These are phyloP conservation scores for Botrytis deweyae DNA, from an alignment of 2,329 filamentous ascomycete species.

Conservation along the genomic window DNA sequence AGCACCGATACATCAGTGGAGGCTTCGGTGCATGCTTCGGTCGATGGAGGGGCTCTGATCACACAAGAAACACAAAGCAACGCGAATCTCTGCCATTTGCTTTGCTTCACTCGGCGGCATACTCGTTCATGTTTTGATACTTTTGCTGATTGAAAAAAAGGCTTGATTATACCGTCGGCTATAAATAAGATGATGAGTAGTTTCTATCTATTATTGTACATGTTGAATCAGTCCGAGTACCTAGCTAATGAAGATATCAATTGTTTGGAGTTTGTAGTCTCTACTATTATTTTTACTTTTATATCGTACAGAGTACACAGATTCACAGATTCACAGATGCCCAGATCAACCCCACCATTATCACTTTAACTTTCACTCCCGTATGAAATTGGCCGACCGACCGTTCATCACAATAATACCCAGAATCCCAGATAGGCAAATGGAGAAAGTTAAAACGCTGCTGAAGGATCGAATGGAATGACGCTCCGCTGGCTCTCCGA, in stretches of 20 bases:
- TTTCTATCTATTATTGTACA: too few species aligned
- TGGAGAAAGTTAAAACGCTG: background rate
- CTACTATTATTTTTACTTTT: background rate
- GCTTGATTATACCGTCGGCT: background rate
- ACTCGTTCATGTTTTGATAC: background rate
- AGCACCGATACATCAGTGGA: background rate
- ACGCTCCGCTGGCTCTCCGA: conserved; percentile 3
- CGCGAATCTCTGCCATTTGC: background rate
- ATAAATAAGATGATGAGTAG: too few species aligned
- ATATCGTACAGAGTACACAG: too few species aligned
- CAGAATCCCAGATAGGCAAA: background rate
- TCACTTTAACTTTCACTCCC: background rate
- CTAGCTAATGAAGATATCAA: background rate
- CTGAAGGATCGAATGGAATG: background rate
- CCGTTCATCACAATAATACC: background rate
- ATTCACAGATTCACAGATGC: too few species aligned
- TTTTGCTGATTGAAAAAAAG: background rate
- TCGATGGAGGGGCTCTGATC: conserved; percentile 3
- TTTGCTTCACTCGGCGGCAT: background rate
- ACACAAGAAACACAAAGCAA: background rate
- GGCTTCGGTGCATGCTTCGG: background rate
- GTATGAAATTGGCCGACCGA: background rate
- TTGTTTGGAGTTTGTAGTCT: background rate
- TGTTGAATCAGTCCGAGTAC: background rate
- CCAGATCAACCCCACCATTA: background rate